These are phyloP conservation scores for Colletotrichum theobromicola DNA, from an alignment of 2,329 filamentous ascomycete genomes.

Conservation along the genomic window DNA sequence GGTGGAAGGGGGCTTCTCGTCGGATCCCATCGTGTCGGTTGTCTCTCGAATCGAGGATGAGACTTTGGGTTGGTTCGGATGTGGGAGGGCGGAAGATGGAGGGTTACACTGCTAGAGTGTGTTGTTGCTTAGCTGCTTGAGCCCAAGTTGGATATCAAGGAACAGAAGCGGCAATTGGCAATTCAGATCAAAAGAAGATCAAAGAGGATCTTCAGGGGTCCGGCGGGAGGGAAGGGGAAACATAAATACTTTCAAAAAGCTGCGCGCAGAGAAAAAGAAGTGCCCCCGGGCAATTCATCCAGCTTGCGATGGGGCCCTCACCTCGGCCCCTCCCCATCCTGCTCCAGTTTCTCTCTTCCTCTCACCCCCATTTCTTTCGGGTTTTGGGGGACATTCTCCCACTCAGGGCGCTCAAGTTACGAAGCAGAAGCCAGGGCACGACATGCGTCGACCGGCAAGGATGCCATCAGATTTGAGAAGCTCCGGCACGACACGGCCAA, in stretches of 20 bases:
- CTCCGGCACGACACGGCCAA: conserved; percentile 6
- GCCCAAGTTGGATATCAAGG: background rate
- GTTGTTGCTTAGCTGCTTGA: background rate
- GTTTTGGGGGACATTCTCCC: background rate
- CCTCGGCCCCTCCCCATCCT: conserved; percentile 13
- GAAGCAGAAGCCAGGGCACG: conserved; percentile 17
- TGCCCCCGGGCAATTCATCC: background rate
- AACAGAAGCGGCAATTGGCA: background rate
- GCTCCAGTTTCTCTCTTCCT: background rate
- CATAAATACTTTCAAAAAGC: background rate
- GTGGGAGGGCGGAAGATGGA: background rate
- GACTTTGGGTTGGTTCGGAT: background rate
- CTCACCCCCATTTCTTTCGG: background rate
- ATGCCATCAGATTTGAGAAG: conserved; percentile 6
- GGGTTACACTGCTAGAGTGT: background rate
- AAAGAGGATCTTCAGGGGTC: background rate
- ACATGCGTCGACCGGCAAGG: conserved; percentile 9
- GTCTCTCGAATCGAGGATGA: background rate
- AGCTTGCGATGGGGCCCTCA: conserved; percentile 5
- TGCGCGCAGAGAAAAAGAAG: background rate
- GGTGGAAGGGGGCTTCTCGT: conserved; percentile 48
- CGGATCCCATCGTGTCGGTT: conserved; percentile 42
- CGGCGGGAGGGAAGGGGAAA: background rate
- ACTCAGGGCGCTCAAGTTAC: conserved; percentile 16
- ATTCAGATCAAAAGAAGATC: conserved; percentile 6